These are phyloP conservation scores for Crithidia sp. DNA, from an alignment of 208 protist species.

Conservation along the genomic window DNA sequence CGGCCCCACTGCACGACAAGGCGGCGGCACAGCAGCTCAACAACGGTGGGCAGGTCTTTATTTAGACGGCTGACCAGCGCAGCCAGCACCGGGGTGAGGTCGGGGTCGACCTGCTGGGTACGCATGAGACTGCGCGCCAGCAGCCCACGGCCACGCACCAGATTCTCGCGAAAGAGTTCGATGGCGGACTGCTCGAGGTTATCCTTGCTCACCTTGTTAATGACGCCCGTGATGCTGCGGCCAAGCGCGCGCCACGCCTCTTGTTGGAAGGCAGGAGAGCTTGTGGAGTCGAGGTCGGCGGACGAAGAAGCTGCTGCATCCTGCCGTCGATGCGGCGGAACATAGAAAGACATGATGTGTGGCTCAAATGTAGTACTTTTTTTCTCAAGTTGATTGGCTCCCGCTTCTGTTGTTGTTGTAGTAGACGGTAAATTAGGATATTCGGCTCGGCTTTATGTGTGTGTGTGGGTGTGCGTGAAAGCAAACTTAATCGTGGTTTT, in stretches of 20 bases:
- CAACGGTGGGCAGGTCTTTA: constrained; percentile 97
- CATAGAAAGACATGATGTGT: constrained; percentile 60
- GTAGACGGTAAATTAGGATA: too few species aligned
- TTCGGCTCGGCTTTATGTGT: too few species aligned
- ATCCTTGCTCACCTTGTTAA: constrained; percentile 97
- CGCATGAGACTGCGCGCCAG: constrained; percentile 94
- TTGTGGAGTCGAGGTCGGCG: constrained; percentile 23
- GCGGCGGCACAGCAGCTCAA: constrained; percentile 94
- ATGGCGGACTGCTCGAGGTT: constrained; percentile 94
- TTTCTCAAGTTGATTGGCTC: not conserved
- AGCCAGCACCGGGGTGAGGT: constrained; percentile 96
- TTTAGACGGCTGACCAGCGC: constrained; percentile 97
- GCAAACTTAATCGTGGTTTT: too few species aligned
- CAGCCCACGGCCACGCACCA: constrained; percentile 97
- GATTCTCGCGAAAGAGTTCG: constrained; percentile 98
- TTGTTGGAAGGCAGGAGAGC: constrained; percentile 76
- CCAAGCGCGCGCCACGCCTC: constrained; percentile 97
- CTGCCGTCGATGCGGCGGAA: constrained; percentile 74
- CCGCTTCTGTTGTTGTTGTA: too few species aligned
- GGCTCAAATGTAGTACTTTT: constrained; percentile 2
- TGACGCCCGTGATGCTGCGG: constrained; percentile 97
- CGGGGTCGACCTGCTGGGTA: constrained; percentile 94
- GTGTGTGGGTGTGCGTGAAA: too few species aligned
- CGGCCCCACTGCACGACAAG: constrained; percentile 92
- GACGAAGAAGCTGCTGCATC: constrained; percentile 28